Evolutionary conservation across 2,329 filamentous ascomycete genomes (phyloP).

Genomic region (Alternaria brassicicola): DNA sequence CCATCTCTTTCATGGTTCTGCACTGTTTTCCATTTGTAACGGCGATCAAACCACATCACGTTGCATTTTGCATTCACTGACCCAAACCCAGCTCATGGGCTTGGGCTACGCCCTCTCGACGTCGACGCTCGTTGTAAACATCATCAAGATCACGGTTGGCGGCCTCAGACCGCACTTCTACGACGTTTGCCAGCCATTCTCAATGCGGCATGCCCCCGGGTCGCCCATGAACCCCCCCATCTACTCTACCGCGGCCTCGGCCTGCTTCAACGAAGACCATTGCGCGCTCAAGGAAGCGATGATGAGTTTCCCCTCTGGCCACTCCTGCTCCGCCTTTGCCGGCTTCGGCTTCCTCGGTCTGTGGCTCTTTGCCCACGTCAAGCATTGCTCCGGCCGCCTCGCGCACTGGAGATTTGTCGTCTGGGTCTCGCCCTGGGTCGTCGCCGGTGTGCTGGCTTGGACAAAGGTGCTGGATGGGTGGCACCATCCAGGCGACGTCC

Average conservation of each 20-base stretch:
- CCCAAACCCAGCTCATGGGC: slow-evolving; percentile 30
- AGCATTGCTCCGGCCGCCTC: not conserved
- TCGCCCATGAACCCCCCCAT: slow-evolving; percentile 1
- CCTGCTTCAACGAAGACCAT: slow-evolving; percentile 24
- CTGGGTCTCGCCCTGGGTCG: slow-evolving; percentile 66
- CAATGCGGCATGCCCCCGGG: not conserved
- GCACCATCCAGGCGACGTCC: slow-evolving; percentile 73
- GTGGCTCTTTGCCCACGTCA: slow-evolving; percentile 38
- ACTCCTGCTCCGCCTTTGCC: slow-evolving; percentile 39
- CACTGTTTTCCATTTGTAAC: too few relatives aligned
- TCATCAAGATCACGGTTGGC: slow-evolving; percentile 44
- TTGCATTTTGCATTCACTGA: too few relatives aligned
- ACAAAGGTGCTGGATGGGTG: slow-evolving; percentile 69
- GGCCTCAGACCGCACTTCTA: slow-evolving; percentile 46
- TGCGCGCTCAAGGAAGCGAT: slow-evolving; percentile 30
- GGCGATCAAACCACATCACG: too few relatives aligned
- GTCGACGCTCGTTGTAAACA: slow-evolving; percentile 33
- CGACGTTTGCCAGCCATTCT: slow-evolving; percentile 28
- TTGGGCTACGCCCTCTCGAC: slow-evolving; percentile 40
- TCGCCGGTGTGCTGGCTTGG: slow-evolving; percentile 67
- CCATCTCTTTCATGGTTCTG: not conserved
- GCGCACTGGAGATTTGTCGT: slow-evolving; percentile 70
- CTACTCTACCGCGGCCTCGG: slow-evolving; percentile 16
- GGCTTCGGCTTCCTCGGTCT: slow-evolving; percentile 41
- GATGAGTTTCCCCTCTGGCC: slow-evolving; percentile 42